These are phyloP conservation scores for Fusarium xylarioides DNA, from an alignment of 2,329 filamentous ascomycete species.

Conservation along the genomic window DNA sequence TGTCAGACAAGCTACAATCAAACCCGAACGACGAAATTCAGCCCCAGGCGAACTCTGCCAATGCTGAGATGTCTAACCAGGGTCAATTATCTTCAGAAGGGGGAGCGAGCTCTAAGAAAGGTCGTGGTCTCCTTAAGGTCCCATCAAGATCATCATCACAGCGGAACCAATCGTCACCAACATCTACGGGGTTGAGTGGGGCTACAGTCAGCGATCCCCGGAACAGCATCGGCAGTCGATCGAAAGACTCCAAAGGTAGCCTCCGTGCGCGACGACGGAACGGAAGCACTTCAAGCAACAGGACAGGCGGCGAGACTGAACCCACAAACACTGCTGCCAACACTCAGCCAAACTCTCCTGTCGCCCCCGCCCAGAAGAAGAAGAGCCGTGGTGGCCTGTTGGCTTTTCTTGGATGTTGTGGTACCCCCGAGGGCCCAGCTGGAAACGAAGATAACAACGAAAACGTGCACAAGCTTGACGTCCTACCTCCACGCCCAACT, in stretches of 20 bases:
- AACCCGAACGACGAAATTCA: slow-evolving; percentile 46
- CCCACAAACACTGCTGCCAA: slow-evolving; percentile 59
- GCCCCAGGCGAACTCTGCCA: slow-evolving; percentile 46
- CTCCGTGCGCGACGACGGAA: slow-evolving; percentile 70
- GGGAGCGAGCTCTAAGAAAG: slow-evolving; percentile 57
- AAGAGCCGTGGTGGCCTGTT: slow-evolving; percentile 65
- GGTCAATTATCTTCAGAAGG: slow-evolving; percentile 54
- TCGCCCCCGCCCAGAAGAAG: slow-evolving; percentile 60
- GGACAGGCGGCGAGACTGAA: slow-evolving; percentile 63
- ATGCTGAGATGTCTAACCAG: slow-evolving; percentile 54
- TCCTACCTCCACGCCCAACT: slow-evolving; percentile 62
- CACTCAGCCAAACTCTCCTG: slow-evolving; percentile 63
- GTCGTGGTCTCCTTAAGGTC: slow-evolving; percentile 63
- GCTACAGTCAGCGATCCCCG: slow-evolving; percentile 66
- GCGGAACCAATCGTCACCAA: slow-evolving; percentile 67
- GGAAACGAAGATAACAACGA: slow-evolving; percentile 62
- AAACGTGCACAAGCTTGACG: slow-evolving; percentile 67
- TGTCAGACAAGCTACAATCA: slow-evolving; percentile 46
- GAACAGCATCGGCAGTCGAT: slow-evolving; percentile 70
- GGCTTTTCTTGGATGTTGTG: slow-evolving; percentile 73
- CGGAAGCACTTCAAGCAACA: slow-evolving; percentile 73
- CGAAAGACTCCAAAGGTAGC: slow-evolving; percentile 72
- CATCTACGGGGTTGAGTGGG: slow-evolving; percentile 68
- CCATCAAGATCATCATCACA: slow-evolving; percentile 70
- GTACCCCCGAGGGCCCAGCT: slow-evolving; percentile 68